Conservation (phyloP, 2,329 filamentous ascomycete species). For the Aspergillus sp. region DNA sequence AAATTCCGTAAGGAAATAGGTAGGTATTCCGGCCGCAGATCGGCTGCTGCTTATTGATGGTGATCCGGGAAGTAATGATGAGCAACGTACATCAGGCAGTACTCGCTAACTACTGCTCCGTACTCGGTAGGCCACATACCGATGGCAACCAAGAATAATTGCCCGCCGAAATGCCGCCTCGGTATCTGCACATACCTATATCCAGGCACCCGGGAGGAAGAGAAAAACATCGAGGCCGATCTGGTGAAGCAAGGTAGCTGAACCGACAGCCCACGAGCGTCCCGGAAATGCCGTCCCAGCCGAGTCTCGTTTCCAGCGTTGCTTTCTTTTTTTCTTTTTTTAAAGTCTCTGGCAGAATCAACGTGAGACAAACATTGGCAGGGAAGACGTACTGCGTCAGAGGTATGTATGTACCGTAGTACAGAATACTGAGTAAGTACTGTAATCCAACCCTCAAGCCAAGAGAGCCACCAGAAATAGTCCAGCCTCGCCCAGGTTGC, state of each 20-base stretch:
- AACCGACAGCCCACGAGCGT: background rate
- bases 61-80: too few species aligned
- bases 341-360: too few species aligned
- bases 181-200: background rate
- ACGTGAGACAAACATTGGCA: background rate
- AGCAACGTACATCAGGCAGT: too few species aligned
- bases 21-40: background rate
- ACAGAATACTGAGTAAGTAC: background rate
- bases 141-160: background rate
- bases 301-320: background rate
- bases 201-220: background rate
- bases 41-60: too few species aligned
- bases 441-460: background rate
- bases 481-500: background rate
- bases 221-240: background rate
- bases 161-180: background rate
- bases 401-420: too few species aligned
- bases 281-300: background rate
- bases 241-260: background rate
- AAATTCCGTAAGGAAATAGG: background rate
- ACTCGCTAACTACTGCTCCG: too few species aligned
- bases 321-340: too few species aligned
- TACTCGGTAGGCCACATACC: background rate
- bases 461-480: background rate
- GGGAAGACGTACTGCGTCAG: background rate